Conservation (phyloP, 257 asterid genomes). For the Solanum neorickii region DNA sequence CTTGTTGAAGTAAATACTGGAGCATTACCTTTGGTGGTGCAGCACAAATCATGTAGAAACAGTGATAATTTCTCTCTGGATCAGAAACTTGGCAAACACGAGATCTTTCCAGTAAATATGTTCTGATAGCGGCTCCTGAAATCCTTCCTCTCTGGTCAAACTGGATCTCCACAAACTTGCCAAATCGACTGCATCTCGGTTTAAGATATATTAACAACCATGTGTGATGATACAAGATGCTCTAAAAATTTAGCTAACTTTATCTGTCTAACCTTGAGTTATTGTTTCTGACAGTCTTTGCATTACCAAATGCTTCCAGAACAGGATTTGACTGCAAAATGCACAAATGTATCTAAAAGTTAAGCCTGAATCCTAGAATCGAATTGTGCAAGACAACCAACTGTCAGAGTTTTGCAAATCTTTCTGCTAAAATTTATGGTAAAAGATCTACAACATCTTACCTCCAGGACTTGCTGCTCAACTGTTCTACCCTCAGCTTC, state of each 20-base stretch:
- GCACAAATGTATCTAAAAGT: neutral
- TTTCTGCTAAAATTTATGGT: neutral
- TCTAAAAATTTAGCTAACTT: neutral
- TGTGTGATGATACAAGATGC: neutral
- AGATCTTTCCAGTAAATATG: slow-evolving; percentile 18
- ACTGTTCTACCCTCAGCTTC: slow-evolving; percentile 10
- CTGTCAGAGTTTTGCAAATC: neutral
- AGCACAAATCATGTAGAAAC: slow-evolving; percentile 20
- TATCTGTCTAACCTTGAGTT: slow-evolving; percentile 12
- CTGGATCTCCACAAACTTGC: slow-evolving; percentile 20
- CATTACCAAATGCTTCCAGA: slow-evolving; percentile 23
- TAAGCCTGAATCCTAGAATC: neutral
- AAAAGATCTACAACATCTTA: neutral
- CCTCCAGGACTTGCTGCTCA: slow-evolving; percentile 20
- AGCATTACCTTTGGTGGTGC: slow-evolving; percentile 12
- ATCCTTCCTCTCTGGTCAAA: slow-evolving; percentile 10
- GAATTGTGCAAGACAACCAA: neutral
- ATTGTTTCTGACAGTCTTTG: slow-evolving; percentile 17
- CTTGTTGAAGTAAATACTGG: neutral
- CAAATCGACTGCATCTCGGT: slow-evolving; percentile 12
- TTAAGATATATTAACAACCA: neutral
- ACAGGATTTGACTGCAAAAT: slow-evolving; percentile 19
- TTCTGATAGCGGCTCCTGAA: slow-evolving; percentile 18
- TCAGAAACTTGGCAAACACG: slow-evolving; percentile 21
- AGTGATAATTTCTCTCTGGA: slow-evolving; percentile 21